Evolutionary conservation across 192 early-diverging fungal genomes (phyloP).

Genomic region (Paraglomus brasilianum): DNA sequence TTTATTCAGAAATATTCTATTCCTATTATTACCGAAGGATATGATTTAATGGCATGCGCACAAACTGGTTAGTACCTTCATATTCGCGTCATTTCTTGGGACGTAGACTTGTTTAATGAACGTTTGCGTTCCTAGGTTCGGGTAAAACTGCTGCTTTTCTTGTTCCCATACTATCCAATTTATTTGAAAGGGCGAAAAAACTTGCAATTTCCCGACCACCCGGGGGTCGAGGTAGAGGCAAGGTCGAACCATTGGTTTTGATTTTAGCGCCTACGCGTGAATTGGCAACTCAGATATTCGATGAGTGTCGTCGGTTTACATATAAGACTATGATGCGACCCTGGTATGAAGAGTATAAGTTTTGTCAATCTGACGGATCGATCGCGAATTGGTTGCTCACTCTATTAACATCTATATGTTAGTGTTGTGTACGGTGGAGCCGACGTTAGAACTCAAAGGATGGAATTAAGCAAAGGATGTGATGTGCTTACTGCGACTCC

Average conservation of each 20-base stretch:
- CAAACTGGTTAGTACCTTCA: constrained; percentile 61
- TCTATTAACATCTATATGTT: constrained; percentile 39
- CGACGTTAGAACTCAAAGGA: constrained; percentile 70
- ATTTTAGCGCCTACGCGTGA: constrained; percentile 83
- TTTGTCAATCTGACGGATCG: constrained; percentile 51
- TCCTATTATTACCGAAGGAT: constrained; percentile 56
- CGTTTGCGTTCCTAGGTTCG: constrained; percentile 40
- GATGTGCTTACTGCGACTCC: constrained; percentile 94
- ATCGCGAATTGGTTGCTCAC: constrained; percentile 47
- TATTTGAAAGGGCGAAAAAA: constrained; percentile 54
- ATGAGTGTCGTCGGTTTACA: constrained; percentile 63
- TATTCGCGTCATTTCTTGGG: too few relatives aligned
- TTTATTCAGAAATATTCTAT: constrained; percentile 52
- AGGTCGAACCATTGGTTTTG: constrained; percentile 61
- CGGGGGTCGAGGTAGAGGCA: constrained; percentile 37
- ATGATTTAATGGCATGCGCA: constrained; percentile 86
- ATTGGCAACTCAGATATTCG: constrained; percentile 80
- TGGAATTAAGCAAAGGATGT: constrained; percentile 81
- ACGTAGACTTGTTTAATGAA: too few relatives aligned
- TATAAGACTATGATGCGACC: constrained; percentile 52
- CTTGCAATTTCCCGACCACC: constrained; percentile 33
- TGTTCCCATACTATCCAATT: constrained; percentile 67
- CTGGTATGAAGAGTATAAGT: constrained; percentile 39
- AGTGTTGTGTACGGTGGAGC: constrained; percentile 93
- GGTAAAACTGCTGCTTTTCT: constrained; percentile 82